phyloP scores from a whole-genome alignment of 352 stramenopile species.

The Thraustochytrium sp. region DNA sequence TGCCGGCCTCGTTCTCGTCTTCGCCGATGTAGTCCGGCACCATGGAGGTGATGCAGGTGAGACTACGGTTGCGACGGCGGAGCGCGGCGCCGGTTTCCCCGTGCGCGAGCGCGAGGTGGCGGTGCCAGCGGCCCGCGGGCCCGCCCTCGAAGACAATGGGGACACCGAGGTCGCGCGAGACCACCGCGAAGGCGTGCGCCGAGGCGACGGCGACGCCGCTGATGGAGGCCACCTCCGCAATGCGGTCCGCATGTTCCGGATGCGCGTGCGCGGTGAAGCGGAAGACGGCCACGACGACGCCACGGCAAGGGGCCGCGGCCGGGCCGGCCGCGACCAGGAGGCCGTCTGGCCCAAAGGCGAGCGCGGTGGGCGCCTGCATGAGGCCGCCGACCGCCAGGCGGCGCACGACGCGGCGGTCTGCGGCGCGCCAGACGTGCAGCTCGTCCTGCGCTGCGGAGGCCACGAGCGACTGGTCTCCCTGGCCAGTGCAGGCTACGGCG shows the following conservation, averaged over 20 bases:
- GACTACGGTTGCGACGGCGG: not conserved
- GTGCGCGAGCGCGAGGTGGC: not conserved
- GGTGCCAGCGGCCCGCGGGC: not conserved
- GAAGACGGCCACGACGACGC: not conserved
- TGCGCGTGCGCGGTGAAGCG: not conserved
- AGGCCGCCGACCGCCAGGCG: not conserved
- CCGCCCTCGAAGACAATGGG: not conserved
- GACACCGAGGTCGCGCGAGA: not conserved
- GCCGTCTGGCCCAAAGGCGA: not conserved
- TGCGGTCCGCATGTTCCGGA: not conserved
- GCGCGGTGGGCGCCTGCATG: not conserved
- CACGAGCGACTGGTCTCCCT: not conserved
- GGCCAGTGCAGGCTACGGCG: not conserved
- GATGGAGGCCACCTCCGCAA: not conserved
- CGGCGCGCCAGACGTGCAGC: not conserved
- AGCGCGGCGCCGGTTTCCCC: not conserved
- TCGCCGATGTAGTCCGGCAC: not conserved
- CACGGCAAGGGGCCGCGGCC: not conserved
- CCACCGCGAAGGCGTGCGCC: not conserved
- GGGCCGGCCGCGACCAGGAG: not conserved
- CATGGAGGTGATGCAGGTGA: not conserved
- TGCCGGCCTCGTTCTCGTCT: not conserved
- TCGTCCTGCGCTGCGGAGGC: not conserved
- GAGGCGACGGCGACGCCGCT: not conserved
- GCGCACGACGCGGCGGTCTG: not conserved